Percentiles rank a stretch among this genome's conserved stretches.
These are phyloP conservation scores for Nakaseomyces glabratus DNA, from an alignment of 1,139 yeast species.

Conservation along the genomic window DNA sequence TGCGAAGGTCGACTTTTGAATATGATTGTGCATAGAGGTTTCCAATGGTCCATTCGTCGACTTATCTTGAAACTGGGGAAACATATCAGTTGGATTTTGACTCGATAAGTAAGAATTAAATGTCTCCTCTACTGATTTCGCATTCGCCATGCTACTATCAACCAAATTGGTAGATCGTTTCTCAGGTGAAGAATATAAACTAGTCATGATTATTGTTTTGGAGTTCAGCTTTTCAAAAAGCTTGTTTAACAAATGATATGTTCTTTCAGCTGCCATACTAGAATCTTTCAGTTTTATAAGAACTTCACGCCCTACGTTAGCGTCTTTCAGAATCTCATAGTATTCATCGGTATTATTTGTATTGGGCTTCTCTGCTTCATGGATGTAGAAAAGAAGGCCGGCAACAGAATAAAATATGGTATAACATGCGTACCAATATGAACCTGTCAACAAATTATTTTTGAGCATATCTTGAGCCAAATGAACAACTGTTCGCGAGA, in stretches of 20 bases:
- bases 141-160: neutral
- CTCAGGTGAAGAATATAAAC: constrained; percentile 7
- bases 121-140: neutral
- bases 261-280: constrained; percentile 70
- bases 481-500: constrained; percentile 76
- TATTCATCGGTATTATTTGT: constrained; percentile 59
- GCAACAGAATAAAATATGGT: constrained; percentile 91
- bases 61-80: neutral
- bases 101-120: neutral
- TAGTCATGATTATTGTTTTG: constrained; percentile 18
- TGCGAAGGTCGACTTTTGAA: neutral
- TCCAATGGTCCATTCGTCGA: too few species aligned
- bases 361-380: constrained; percentile 50
- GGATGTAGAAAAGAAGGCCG: constrained; percentile 74
- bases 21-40: neutral
- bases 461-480: constrained; percentile 76
- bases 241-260: constrained; percentile 68
- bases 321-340: constrained; percentile 53
- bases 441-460: constrained; percentile 67
- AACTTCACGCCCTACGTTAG: constrained; percentile 72
- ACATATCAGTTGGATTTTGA: neutral
- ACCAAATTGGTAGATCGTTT: constrained; percentile 1
- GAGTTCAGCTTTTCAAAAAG: constrained; percentile 70
- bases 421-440: constrained; percentile 89
- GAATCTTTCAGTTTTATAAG: constrained; percentile 62